Evolutionary conservation across 148 eudicot species (phyloP).

Genomic region (Cornus florida): DNA sequence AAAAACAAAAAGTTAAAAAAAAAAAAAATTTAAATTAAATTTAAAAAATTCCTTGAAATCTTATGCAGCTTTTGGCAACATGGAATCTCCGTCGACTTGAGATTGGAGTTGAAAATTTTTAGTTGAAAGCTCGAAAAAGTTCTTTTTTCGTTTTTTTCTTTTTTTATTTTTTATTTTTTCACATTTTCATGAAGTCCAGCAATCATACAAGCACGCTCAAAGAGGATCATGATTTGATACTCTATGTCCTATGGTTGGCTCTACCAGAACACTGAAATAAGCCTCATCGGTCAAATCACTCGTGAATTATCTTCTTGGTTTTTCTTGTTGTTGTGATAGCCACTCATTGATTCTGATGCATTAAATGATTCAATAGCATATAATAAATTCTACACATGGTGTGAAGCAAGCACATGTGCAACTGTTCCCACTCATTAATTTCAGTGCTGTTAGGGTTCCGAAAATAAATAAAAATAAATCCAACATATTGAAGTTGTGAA

Average conservation of each 20-base stretch:
- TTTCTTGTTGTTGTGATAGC: not conserved
- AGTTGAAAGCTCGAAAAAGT: not conserved
- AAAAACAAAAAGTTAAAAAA: no score
- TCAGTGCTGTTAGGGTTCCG: not conserved
- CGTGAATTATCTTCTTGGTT: not conserved
- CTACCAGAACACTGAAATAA: not conserved
- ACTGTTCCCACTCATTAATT: constrained; percentile 13
- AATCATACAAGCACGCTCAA: not conserved
- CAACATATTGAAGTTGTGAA: no score
- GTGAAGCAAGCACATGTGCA: constrained; percentile 12
- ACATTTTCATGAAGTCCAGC: not conserved
- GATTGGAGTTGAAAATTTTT: no score
- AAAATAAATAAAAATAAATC: no score
- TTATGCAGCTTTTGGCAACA: no score
- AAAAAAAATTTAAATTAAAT: no score
- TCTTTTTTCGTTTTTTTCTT: no score
- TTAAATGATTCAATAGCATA: constrained; percentile 3
- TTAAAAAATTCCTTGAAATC: no score
- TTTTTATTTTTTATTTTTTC: no score
- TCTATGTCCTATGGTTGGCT: not conserved
- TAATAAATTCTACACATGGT: not conserved
- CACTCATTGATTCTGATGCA: not conserved
- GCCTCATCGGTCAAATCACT: not conserved
- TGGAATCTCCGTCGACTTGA: no score
- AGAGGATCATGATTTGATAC: not conserved